Conservation (phyloP, 441 rosid genomes). For the Erodium moschatum region DNA sequence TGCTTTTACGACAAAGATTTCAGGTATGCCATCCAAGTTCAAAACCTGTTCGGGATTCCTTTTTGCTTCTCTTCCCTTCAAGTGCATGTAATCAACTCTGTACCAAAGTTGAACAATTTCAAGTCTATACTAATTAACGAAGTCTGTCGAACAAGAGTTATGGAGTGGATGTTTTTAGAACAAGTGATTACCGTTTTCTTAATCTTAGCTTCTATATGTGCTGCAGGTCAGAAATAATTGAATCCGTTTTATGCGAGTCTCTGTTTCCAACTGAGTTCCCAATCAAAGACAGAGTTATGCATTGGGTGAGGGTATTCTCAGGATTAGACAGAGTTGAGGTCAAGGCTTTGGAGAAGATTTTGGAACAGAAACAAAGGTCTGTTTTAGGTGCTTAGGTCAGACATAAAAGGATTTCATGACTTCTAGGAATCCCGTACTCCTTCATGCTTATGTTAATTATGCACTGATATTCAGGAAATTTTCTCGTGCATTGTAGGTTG, state of each 20-base stretch:
- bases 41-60: neutral
- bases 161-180: neutral
- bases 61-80: too few relatives aligned
- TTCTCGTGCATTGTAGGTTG: constrained; percentile 67
- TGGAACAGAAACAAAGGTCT: constrained; percentile 98
- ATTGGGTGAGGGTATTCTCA: constrained; percentile 74
- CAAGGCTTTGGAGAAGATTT: constrained; percentile 83
- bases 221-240: constrained; percentile 91
- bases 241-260: constrained; percentile 55
- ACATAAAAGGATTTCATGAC: constrained; percentile 12
- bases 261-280: constrained; percentile 64
- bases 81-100: too few relatives aligned
- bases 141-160: too few relatives aligned
- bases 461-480: constrained; percentile 33
- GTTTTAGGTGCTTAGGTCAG: constrained; percentile 1
- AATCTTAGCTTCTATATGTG: constrained; percentile 19
- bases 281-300: constrained; percentile 52
- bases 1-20: constrained; percentile 95
- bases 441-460: constrained; percentile 23
- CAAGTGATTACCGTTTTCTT: neutral
- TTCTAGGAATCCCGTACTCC: constrained; percentile 4
- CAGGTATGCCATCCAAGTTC: constrained; percentile 36
- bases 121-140: too few relatives aligned
- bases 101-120: too few relatives aligned
- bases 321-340: constrained; percentile 79